Base-by-base conservation (phyloP, 306 rosid species). In the cucumber (Cucumis sativus) region DNA sequence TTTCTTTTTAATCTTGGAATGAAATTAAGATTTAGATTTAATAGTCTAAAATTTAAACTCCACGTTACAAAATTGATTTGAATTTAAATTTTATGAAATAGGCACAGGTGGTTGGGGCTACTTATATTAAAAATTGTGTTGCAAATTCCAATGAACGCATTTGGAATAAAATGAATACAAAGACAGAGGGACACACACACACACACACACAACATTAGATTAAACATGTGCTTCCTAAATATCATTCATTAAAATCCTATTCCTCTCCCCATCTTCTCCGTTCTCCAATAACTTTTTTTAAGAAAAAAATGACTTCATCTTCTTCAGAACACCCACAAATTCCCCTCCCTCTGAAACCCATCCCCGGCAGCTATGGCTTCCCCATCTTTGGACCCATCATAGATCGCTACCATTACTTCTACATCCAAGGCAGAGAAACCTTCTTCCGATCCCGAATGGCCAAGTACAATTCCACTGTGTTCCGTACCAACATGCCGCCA, bases 401-500 rank as follows among this genome's bases (percentile, higher is more conserved):
- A 28, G 93, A 89, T 81, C 80, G 97, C 0, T 82, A 77, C 56
- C 83, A 93, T 79, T 93, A 72, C 71, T 91, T 89, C 82, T 93
- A 93, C 88, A 30, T 47, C 71, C 91, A 91, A 81, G 96, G 98
- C 33, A 71, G 55, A 1, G 88, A 89, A 55, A 49, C 76, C 2
- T 93, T 88, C 88, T 91, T 93, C 88, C 51, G 70, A 35, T 4
- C 88, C 3, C 47, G 87, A 16, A 85, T 93, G 66, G 16, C 69
- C 0, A 71, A 77, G 2, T 51, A 86, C 83, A 20, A 72, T 1
- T 93, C 98, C 80, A 91, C 98, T 0, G 91, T 93, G 7, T 79
- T 93, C 60, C 84, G 91, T 0, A 82, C 90, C 73, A 93, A 93
- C 85, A 87, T 91, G 94, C 96, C 96, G 0, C 98, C 97, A 0